Evolutionary conservation across 306 rosid species (phyloP).

Genomic region (Castanopsis chinensis): DNA sequence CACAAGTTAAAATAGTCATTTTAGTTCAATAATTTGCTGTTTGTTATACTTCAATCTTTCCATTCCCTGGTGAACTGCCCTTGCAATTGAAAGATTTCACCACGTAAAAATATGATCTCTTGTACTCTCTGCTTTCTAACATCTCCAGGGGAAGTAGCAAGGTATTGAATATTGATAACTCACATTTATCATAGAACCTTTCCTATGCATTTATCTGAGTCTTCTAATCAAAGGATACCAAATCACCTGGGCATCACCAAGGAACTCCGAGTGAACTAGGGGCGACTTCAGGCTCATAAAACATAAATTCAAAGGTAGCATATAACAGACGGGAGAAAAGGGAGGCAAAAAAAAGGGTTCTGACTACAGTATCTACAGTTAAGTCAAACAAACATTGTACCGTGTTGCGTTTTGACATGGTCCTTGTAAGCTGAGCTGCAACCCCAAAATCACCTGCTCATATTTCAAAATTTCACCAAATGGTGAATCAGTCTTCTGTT

Average conservation of each 20-base stretch:
- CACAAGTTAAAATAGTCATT: no score
- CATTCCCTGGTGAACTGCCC: no score
- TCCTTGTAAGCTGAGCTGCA: conserved; percentile 98
- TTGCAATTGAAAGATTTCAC: no score
- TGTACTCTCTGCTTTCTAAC: not conserved
- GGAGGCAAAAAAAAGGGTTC: not conserved
- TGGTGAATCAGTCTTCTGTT: not conserved
- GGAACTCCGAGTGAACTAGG: not conserved
- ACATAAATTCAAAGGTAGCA: not conserved
- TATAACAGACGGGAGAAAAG: not conserved
- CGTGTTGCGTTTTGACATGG: conserved; percentile 99
- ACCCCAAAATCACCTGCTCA: conserved; percentile 98
- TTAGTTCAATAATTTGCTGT: no score
- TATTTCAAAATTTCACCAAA: conserved; percentile 15
- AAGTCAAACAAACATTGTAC: conserved; percentile 41
- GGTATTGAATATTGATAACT: not conserved
- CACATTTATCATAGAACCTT: not conserved
- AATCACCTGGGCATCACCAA: not conserved
- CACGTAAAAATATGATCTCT: no score
- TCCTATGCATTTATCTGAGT: not conserved
- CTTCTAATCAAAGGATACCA: not conserved
- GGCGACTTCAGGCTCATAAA: not conserved
- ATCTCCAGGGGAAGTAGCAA: not conserved
- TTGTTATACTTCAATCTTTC: no score
- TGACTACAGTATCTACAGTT: not conserved